phyloP scores from a whole-genome alignment of 2,329 filamentous ascomycete species.

The Claviceps arundinis region DNA sequence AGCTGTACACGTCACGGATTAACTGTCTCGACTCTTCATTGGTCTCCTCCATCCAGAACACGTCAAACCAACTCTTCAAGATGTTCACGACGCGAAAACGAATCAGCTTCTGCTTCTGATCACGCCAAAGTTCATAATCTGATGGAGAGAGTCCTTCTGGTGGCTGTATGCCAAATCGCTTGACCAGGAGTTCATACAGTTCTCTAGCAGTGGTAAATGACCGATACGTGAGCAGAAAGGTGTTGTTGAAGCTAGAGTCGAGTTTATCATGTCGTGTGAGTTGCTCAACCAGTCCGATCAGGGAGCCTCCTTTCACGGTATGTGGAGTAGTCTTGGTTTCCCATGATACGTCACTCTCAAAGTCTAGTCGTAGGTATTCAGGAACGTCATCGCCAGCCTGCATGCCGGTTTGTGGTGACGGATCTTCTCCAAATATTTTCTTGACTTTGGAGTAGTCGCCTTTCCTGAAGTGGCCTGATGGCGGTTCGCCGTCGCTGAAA shows the following conservation, averaged over 20 bases:
- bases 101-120: conserved; percentile 91
- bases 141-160: conserved; percentile 62
- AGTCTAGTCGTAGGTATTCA: conserved; percentile 72
- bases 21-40: conserved; percentile 73
- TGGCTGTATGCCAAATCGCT: conserved; percentile 84
- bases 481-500: conserved; percentile 46
- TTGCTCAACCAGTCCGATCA: conserved; percentile 84
- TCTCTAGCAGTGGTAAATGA: conserved; percentile 88
- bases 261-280: conserved; percentile 91
- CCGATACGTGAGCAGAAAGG: conserved; percentile 89
- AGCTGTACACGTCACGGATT: conserved; percentile 77
- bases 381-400: conserved; percentile 61
- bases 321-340: conserved; percentile 68
- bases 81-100: conserved; percentile 95
- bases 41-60: conserved; percentile 95
- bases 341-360: conserved; percentile 80
- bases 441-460: conserved; percentile 51
- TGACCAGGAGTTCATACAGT: conserved; percentile 83
- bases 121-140: conserved; percentile 79
- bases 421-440: conserved; percentile 54
- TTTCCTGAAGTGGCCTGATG: conserved; percentile 39
- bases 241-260: conserved; percentile 92
- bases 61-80: conserved; percentile 95
- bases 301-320: conserved; percentile 74
- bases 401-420: conserved; percentile 32